These are phyloP conservation scores for Paramecium sexaurelia DNA, from an alignment of 73 alveolate genomes.

Conservation along the genomic window DNA sequence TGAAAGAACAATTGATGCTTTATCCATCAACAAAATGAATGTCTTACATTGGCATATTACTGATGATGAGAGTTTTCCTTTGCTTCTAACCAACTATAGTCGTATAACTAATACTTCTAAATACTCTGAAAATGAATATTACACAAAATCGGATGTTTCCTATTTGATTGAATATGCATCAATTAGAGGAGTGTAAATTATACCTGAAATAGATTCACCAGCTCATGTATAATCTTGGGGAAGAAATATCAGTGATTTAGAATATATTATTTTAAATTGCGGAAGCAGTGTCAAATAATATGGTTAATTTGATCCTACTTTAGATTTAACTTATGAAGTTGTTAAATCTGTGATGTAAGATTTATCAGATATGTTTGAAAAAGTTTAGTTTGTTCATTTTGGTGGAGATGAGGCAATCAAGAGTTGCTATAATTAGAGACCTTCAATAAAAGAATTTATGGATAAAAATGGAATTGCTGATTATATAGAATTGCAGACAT, in stretches of 20 bases:
- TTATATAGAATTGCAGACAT: constrained; percentile 50
- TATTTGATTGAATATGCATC: constrained; percentile 79
- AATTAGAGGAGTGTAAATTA: constrained; percentile 73
- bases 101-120: constrained; percentile 75
- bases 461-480: constrained; percentile 45
- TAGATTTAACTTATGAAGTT: constrained; percentile 53
- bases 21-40: constrained; percentile 77
- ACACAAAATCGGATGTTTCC: constrained; percentile 72
- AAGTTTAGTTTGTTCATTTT: constrained; percentile 53
- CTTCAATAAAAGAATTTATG: constrained; percentile 62
- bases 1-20: constrained; percentile 70
- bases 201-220: constrained; percentile 92
- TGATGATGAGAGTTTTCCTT: constrained; percentile 87
- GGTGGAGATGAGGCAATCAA: constrained; percentile 66
- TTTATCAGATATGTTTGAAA: constrained; percentile 8
- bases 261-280: constrained; percentile 10
- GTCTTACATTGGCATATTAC: constrained; percentile 89
- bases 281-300: constrained; percentile 8
- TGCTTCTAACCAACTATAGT: constrained; percentile 74
- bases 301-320: constrained; percentile 66
- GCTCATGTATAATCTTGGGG: constrained; percentile 78
- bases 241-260: constrained; percentile 14
- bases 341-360: constrained; percentile 37
- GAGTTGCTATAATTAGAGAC: constrained; percentile 50
- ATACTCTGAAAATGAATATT: constrained; percentile 71